Evolutionary conservation across 257 asterid species (phyloP).

Genomic region (Solanum lignicaule): DNA sequence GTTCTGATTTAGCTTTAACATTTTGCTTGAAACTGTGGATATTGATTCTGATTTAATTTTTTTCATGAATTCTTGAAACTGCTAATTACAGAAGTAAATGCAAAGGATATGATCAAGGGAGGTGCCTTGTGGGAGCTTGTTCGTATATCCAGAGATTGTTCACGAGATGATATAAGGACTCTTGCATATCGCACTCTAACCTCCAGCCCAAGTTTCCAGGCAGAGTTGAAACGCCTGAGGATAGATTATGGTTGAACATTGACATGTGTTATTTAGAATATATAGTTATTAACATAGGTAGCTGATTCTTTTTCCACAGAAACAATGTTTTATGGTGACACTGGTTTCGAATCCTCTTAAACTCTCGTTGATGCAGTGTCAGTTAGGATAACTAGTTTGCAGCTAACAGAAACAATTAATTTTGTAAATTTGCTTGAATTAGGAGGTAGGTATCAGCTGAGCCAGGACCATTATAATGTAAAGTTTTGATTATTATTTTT

Average conservation of each 20-base stretch:
- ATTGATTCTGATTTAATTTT: background rate
- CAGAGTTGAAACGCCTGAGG: conserved; percentile 52
- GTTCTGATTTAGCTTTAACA: background rate
- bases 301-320: background rate
- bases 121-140: conserved; percentile 82
- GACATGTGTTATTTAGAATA: background rate
- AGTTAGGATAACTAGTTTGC: background rate
- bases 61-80: background rate
- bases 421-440: background rate
- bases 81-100: conserved; percentile 49
- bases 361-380: background rate
- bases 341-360: background rate
- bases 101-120: conserved; percentile 55
- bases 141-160: conserved; percentile 58
- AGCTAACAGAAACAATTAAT: background rate
- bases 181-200: conserved; percentile 54
- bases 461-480: background rate
- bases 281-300: background rate
- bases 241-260: conserved; percentile 34
- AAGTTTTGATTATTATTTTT: background rate
- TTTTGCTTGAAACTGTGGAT: background rate
- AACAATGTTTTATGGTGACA: background rate
- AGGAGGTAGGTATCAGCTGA: background rate
- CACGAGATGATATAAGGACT: conserved; percentile 59
- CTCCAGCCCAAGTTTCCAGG: conserved; percentile 43